Conservation (phyloP, 208 protist genomes). For the Acanthamoeba triangularis region DNA sequence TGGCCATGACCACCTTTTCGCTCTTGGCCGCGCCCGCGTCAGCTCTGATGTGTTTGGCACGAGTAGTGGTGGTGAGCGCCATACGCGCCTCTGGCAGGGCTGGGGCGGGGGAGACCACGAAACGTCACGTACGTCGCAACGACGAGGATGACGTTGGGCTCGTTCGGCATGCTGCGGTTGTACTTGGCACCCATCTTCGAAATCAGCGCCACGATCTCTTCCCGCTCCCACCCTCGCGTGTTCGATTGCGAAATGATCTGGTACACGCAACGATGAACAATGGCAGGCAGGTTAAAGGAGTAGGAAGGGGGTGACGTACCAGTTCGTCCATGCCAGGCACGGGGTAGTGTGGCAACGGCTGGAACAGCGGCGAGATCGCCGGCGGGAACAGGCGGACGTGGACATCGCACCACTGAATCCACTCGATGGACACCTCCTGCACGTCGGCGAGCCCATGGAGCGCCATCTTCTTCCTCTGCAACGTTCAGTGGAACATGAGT, state of each 20-base stretch:
- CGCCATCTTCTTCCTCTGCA: slow-evolving; percentile 45
- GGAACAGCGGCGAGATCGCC: not conserved
- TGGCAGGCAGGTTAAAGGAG: no score
- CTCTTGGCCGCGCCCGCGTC: slow-evolving; percentile 28
- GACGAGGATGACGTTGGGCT: slow-evolving; percentile 43
- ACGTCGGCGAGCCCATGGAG: not conserved
- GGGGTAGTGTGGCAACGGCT: not conserved
- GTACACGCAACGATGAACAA: not conserved
- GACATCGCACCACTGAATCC: slow-evolving; percentile 43
- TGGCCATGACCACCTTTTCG: slow-evolving; percentile 46
- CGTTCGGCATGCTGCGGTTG: slow-evolving; percentile 61
- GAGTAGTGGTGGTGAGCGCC: not conserved
- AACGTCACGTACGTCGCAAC: not conserved
- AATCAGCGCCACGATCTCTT: slow-evolving; percentile 46
- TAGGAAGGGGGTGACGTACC: not conserved
- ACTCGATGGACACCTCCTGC: slow-evolving; percentile 44
- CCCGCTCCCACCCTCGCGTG: slow-evolving; percentile 44
- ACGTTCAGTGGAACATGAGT: not conserved
- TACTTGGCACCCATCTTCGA: slow-evolving; percentile 46
- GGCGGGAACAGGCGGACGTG: slow-evolving; percentile 13
- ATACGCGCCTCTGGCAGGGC: not conserved
- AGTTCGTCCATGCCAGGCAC: slow-evolving; percentile 20
- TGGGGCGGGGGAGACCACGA: not conserved
- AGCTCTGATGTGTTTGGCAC: not conserved
- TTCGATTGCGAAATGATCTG: slow-evolving; percentile 53